Base-by-base conservation (phyloP, 352 stramenopile species). In the Globisporangium middletonii region DNA sequence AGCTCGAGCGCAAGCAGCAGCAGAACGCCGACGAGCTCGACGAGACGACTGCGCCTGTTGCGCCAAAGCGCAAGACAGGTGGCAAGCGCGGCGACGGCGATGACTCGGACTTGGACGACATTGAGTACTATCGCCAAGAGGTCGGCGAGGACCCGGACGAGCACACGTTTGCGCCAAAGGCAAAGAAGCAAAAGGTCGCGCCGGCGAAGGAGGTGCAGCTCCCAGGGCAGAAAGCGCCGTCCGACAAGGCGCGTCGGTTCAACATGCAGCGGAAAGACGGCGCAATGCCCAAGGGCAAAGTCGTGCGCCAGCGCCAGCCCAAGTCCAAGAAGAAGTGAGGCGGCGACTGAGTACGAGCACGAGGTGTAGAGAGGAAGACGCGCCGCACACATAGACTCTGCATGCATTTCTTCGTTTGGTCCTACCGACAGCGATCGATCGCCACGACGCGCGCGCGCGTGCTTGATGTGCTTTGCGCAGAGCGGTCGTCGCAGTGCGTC, bases 121-220 rank as follows among this genome's bases (percentile, higher is more conserved):
- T 72, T 11, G 83, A 91, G 41, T 93, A 91, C 64, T 93, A 93
- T 68, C 80, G 83, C 53, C 75, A 90, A 52, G 83, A 89, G 48
- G 83, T 93, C 26, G 83, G 83, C 15, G 80, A 93, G 59, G 83
- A 91, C 53, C 83, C 83, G 0, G 82, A 94, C 38, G 51, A 77
- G 50, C 87, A 90, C 65, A 90, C 89, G 80, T 91, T 91, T 64
- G 69, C 76, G 18, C 77, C 87, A 11, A 62, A 62, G 27, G 67
- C 69, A 42, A 86, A 89, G 60, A 78, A 86, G 65, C 64, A 76
- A 27, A 77, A 77, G 50, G 37, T 54, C n/a, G 50, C 48, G 8
- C 55, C 72, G 47, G 61, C 63, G 7, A 64, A 67, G 30, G 26
- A 53, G n/a, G 37, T 60, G 57, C 79, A 89, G 55, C 79, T 80